Conservation (phyloP, 2,329 filamentous ascomycete genomes). For the Byssochlamys sp. region DNA sequence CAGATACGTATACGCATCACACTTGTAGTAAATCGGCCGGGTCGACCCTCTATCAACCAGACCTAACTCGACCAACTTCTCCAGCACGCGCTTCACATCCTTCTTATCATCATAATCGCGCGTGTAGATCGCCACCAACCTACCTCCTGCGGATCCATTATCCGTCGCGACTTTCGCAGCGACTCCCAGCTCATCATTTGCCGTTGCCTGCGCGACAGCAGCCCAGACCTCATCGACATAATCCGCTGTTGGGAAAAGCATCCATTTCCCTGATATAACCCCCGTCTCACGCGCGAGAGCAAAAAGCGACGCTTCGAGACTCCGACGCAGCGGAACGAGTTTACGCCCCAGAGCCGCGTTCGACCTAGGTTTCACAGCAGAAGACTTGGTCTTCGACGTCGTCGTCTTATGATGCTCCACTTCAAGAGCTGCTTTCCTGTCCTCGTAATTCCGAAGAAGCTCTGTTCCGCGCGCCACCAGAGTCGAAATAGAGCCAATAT, state of each 20-base stretch:
- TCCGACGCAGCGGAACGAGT: conserved; percentile 33
- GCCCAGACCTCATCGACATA: conserved; percentile 40
- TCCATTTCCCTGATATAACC: conserved; percentile 55
- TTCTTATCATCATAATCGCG: conserved; percentile 58
- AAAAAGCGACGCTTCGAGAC: conserved; percentile 47
- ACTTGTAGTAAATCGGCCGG: conserved; percentile 65
- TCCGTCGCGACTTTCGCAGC: conserved; percentile 63
- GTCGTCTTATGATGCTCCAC: conserved; percentile 41
- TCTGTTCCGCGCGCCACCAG: conserved; percentile 48
- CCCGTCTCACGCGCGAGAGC: conserved; percentile 50
- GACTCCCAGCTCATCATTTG: conserved; percentile 59
- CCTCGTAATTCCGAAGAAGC: conserved; percentile 43
- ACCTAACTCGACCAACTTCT: conserved; percentile 52
- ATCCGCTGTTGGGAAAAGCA: conserved; percentile 18
- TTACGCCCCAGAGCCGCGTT: conserved; percentile 23
- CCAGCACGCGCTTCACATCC: conserved; percentile 61
- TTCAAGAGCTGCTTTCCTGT: conserved; percentile 41
- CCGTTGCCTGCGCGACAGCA: conserved; percentile 56
- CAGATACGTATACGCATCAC: conserved; percentile 60
- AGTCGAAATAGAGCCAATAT: conserved; percentile 31
- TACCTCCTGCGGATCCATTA: conserved; percentile 28
- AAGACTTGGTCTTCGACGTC: conserved; percentile 23
- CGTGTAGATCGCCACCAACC: conserved; percentile 71
- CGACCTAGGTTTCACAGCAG: conserved; percentile 13
- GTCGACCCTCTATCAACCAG: conserved; percentile 39